Conservation (phyloP, 2,329 filamentous ascomycete genomes). For the Aspergillus awamori region DNA sequence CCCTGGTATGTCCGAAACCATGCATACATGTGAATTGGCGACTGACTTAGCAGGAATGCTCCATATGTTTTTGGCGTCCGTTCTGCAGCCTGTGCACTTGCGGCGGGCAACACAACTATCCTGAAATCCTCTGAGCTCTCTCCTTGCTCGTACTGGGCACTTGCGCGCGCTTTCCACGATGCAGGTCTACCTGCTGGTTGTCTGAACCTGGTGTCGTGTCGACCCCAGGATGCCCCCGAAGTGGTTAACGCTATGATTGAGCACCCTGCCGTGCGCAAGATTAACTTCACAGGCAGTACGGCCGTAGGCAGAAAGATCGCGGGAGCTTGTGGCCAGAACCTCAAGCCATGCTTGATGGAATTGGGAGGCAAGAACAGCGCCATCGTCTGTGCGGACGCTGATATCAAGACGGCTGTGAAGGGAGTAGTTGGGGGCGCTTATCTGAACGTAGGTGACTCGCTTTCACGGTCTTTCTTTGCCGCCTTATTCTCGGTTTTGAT, state of each 20-base stretch:
- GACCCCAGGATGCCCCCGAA: conserved; percentile 63
- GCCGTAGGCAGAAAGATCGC: conserved; percentile 47
- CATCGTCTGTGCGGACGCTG: conserved; percentile 77
- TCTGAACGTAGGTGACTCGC: conserved; percentile 31
- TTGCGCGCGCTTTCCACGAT: conserved; percentile 65
- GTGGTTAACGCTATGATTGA: conserved; percentile 69
- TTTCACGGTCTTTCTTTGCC: neutral
- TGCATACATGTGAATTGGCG: neutral
- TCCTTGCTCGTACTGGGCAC: conserved; percentile 63
- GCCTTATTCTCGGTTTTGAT: neutral
- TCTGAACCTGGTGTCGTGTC: conserved; percentile 71
- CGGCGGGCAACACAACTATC: conserved; percentile 71
- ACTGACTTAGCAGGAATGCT: conserved; percentile 50
- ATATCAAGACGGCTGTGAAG: conserved; percentile 64
- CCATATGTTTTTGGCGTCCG: conserved; percentile 54
- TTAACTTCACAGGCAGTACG: conserved; percentile 52
- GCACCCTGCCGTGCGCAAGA: conserved; percentile 42
- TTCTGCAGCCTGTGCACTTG: conserved; percentile 63
- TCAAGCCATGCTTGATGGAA: conserved; percentile 74
- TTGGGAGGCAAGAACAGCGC: conserved; percentile 79
- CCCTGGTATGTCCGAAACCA: conserved; percentile 64
- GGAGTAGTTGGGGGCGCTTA: conserved; percentile 39
- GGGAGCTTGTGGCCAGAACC: conserved; percentile 36
- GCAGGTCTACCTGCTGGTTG: conserved; percentile 75
- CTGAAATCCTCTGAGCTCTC: conserved; percentile 70